A percentile compares a stretch with the other conserved stretches of the same genome.
Evolutionary conservation across 768 basidiomycete species (phyloP).

Genomic region (Russula lepida): DNA sequence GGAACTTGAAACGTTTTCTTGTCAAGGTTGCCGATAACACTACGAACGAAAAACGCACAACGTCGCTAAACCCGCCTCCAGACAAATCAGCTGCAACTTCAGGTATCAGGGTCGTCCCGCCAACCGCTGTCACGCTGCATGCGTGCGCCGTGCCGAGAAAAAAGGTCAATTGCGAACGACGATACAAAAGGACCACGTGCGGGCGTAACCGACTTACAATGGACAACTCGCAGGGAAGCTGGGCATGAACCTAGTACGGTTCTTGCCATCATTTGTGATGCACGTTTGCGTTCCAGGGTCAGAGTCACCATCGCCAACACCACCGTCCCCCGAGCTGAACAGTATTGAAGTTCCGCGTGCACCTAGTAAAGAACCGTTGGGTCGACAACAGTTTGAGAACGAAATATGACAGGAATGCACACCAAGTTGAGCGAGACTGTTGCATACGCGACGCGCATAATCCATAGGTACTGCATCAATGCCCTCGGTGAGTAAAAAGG

Average conservation of each 20-base stretch:
- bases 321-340: constrained; percentile 64
- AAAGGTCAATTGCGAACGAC: neutral
- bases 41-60: constrained; percentile 34
- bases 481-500: neutral
- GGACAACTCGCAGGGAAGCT: constrained; percentile 51
- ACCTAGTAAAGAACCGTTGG: constrained; percentile 30
- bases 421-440: constrained; percentile 56
- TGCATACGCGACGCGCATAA: constrained; percentile 52
- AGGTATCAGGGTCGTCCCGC: constrained; percentile 50
- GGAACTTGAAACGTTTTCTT: constrained; percentile 32
- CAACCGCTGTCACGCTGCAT: constrained; percentile 51
- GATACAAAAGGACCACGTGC: neutral
- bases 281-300: constrained; percentile 50
- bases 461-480: constrained; percentile 40
- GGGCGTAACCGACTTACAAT: constrained; percentile 23
- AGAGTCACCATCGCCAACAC: constrained; percentile 55
- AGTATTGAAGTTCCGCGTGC: constrained; percentile 57
- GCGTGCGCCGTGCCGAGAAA: constrained; percentile 26
- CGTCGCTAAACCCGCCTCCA: constrained; percentile 68
- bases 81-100: constrained; percentile 55
- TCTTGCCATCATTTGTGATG: constrained; percentile 49
- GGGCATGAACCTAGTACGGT: constrained; percentile 42
- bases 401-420: constrained; percentile 2
- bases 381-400: neutral
- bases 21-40: neutral